These are phyloP conservation scores for Alternaria dauci DNA, from an alignment of 2,329 filamentous ascomycete genomes.

Conservation along the genomic window DNA sequence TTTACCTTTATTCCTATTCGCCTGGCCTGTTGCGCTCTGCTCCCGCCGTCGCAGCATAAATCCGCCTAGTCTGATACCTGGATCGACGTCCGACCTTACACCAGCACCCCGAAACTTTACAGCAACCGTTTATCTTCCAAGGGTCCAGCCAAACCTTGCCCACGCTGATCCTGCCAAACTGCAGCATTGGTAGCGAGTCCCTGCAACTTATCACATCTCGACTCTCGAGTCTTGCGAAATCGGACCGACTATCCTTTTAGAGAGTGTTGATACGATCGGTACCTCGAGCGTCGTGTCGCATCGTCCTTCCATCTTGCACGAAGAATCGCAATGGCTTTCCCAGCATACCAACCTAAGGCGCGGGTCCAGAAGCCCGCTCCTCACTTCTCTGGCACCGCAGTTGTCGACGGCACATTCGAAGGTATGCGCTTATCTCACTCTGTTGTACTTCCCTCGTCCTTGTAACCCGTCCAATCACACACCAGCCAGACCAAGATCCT, in stretches of 20 bases:
- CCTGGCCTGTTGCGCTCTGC: slow-evolving; percentile 2
- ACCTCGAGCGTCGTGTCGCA: slow-evolving; percentile 18
- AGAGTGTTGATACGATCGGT: not conserved
- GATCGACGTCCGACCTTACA: slow-evolving; percentile 5
- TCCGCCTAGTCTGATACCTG: slow-evolving; percentile 2
- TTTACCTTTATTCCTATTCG: slow-evolving; percentile 17
- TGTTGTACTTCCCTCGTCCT: not conserved
- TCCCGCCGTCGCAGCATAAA: slow-evolving; percentile 4
- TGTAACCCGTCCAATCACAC: not conserved
- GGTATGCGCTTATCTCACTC: slow-evolving; percentile 32
- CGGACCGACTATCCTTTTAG: not conserved
- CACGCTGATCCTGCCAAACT: slow-evolving; percentile 8
- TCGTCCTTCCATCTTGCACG: slow-evolving; percentile 10
- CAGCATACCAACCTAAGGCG: slow-evolving; percentile 48
- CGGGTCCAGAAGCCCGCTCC: slow-evolving; percentile 53
- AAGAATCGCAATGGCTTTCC: slow-evolving; percentile 39
- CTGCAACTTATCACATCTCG: slow-evolving; percentile 4
- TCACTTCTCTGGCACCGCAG: slow-evolving; percentile 49
- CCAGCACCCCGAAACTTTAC: not conserved
- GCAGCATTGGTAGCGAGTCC: slow-evolving; percentile 4
- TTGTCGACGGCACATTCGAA: slow-evolving; percentile 53
- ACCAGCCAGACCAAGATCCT: slow-evolving; percentile 12
- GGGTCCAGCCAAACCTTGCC: slow-evolving; percentile 1
- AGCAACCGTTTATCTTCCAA: slow-evolving; percentile 5
- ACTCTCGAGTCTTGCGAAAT: not conserved